phyloP scores from a whole-genome alignment of 148 eudicot genomes.

The Beta vulgaris region DNA sequence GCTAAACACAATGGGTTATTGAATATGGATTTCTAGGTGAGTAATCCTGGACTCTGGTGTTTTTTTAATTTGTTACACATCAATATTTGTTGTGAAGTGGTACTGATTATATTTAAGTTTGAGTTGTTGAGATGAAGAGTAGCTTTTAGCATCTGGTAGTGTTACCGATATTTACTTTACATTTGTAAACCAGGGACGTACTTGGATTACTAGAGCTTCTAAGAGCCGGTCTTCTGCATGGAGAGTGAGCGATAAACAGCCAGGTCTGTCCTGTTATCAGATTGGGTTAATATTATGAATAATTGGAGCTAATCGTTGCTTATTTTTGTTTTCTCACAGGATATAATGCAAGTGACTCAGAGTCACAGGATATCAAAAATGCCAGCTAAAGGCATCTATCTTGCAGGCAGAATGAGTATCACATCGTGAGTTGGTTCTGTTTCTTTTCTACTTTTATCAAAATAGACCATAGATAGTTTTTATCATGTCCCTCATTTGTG shows the following conservation, averaged over 20 bases:
- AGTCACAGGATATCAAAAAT: constrained; percentile 39
- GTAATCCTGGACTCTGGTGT: not conserved
- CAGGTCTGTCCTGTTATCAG: constrained; percentile 28
- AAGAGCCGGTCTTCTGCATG: constrained; percentile 36
- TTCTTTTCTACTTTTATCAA: not conserved
- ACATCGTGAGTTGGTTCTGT: constrained; percentile 4
- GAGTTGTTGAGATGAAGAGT: not conserved
- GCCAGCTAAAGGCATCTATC: constrained; percentile 17
- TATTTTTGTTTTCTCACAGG: constrained; percentile 30
- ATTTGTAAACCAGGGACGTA: constrained; percentile 28
- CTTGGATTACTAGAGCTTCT: constrained; percentile 39
- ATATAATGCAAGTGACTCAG: constrained; percentile 57
- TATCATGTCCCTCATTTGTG: not conserved
- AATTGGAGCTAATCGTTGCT: constrained; percentile 5
- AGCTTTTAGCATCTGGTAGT: not conserved
- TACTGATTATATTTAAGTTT: not conserved
- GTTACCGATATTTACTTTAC: not conserved
- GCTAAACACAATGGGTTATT: not conserved
- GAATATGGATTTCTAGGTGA: not conserved
- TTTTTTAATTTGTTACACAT: not conserved
- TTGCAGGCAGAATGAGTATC: constrained; percentile 3
- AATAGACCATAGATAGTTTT: not conserved
- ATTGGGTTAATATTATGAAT: not conserved
- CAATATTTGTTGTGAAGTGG: not conserved
- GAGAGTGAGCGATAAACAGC: constrained; percentile 39